These are phyloP conservation scores for Periconia sp. DNA, from an alignment of 2,329 filamentous ascomycete species.

Conservation along the genomic window DNA sequence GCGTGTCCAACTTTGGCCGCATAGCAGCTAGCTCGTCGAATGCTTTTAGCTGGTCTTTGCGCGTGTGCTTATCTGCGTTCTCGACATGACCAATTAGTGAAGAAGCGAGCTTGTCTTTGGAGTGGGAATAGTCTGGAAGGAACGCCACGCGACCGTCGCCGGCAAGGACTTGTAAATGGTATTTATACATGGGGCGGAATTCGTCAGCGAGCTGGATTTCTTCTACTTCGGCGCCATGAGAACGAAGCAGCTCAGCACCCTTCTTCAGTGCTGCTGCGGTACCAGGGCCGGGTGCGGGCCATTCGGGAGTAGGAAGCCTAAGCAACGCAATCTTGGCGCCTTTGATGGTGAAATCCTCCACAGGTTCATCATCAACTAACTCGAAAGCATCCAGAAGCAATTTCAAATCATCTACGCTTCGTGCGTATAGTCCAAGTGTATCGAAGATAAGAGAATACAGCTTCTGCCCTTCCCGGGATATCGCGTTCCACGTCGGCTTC, in stretches of 20 bases:
- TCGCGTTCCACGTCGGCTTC: conserved; percentile 70
- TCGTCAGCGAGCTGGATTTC: conserved; percentile 61
- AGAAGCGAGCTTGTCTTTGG: conserved; percentile 55
- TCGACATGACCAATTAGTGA: conserved; percentile 60
- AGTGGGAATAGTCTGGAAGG: conserved; percentile 58
- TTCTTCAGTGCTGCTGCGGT: conserved; percentile 44
- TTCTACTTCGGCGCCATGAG: conserved; percentile 61
- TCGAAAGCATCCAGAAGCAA: conserved; percentile 62
- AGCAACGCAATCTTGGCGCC: conserved; percentile 61
- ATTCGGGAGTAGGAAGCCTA: conserved; percentile 58
- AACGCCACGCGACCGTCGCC: conserved; percentile 62
- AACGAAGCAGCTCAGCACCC: conserved; percentile 38
- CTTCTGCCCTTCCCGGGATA: conserved; percentile 67
- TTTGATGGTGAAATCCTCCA: conserved; percentile 44
- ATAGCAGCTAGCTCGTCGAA: conserved; percentile 62
- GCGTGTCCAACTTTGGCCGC: conserved; percentile 61
- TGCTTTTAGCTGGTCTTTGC: conserved; percentile 58
- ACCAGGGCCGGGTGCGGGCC: conserved; percentile 49
- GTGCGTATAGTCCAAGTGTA: conserved; percentile 66
- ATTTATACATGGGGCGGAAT: conserved; percentile 58
- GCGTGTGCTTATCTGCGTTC: conserved; percentile 51
- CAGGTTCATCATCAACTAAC: conserved; percentile 57
- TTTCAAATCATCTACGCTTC: conserved; percentile 64
- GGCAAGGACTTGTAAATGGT: conserved; percentile 59
- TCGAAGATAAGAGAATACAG: conserved; percentile 66